phyloP scores from a whole-genome alignment of 139 green algal genomes.

The Chlamydomonas incerta region DNA sequence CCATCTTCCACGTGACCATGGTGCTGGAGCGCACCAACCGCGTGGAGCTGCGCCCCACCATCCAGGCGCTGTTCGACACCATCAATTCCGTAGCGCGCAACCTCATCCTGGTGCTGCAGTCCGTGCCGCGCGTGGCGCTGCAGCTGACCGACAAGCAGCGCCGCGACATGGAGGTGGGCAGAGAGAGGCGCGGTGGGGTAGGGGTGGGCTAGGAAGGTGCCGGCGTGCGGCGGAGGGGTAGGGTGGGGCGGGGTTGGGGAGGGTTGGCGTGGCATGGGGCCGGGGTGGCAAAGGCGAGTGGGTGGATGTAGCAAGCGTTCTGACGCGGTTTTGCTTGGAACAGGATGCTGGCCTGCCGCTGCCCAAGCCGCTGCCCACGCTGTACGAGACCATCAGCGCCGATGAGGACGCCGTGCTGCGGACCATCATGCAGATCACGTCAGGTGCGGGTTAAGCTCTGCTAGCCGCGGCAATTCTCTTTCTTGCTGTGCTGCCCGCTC shows the following conservation, averaged over 20 bases:
- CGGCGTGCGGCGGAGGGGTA: too few species aligned
- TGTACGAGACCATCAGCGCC: conserved; percentile 77
- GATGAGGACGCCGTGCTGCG: conserved; percentile 87
- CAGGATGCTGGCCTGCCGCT: conserved; percentile 46
- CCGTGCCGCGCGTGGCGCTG: conserved; percentile 74
- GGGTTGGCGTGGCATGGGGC: too few species aligned
- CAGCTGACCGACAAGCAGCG: conserved; percentile 67
- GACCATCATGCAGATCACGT: conserved; percentile 83
- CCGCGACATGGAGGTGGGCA: conserved; percentile 50
- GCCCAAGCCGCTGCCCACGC: conserved; percentile 62
- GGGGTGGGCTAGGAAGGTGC: too few species aligned
- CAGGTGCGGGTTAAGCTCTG: conserved; percentile 21
- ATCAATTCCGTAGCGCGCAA: conserved; percentile 77
- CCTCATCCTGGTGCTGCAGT: conserved; percentile 75
- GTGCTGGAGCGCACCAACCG: conserved; percentile 69
- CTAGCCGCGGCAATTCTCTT: too few species aligned
- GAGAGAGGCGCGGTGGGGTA: too few species aligned
- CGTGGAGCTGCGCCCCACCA: conserved; percentile 80
- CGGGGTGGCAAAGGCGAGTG: too few species aligned
- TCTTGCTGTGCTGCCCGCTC: too few species aligned
- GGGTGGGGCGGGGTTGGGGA: too few species aligned
- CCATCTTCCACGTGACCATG: conserved; percentile 84
- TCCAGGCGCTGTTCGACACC: conserved; percentile 88
- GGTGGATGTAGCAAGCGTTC: too few species aligned
- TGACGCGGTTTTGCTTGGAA: too few species aligned